Conservation (phyloP, 1,139 yeast species). For the Eremothecium sinecaudum region DNA sequence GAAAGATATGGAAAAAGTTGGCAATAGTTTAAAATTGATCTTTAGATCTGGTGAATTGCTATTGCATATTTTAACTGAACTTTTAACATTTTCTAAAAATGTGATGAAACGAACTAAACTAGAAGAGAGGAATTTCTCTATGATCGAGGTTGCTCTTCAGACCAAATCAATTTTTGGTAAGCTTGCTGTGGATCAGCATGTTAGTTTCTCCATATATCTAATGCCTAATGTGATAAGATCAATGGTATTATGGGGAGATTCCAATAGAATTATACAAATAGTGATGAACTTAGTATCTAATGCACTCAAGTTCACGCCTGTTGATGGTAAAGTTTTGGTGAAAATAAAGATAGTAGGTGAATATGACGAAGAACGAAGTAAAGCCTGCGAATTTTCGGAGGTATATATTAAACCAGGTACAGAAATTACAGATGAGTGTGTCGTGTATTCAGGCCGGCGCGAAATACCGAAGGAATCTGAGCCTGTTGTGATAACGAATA, state of each 20-base stretch:
- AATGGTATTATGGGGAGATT: slow-evolving; percentile 70
- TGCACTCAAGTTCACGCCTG: slow-evolving; percentile 81
- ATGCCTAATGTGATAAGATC: slow-evolving; percentile 53
- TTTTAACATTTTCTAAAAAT: slow-evolving; percentile 80
- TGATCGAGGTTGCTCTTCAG: slow-evolving; percentile 70
- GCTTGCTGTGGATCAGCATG: slow-evolving; percentile 70
- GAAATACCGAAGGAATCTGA: not conserved
- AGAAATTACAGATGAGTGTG: slow-evolving; percentile 9
- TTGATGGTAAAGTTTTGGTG: slow-evolving; percentile 71
- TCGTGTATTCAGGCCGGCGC: not conserved
- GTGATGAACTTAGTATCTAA: slow-evolving; percentile 82
- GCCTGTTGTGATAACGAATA: not conserved
- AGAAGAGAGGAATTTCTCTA: slow-evolving; percentile 68
- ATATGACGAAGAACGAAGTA: slow-evolving; percentile 47
- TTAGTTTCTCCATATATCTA: slow-evolving; percentile 47
- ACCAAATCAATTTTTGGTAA: slow-evolving; percentile 81
- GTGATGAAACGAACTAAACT: slow-evolving; percentile 79
- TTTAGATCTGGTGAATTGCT: slow-evolving; percentile 82
- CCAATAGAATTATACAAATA: slow-evolving; percentile 77
- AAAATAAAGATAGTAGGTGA: slow-evolving; percentile 58
- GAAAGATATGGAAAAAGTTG: slow-evolving; percentile 52
- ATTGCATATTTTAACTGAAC: slow-evolving; percentile 77
- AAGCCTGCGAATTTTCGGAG: slow-evolving; percentile 28
- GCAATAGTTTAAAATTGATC: slow-evolving; percentile 63
- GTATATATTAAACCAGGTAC: slow-evolving; percentile 32